A percentile compares a stretch with the other conserved stretches of the same genome.
Evolutionary conservation across 169 alveolate genomes (phyloP).

Genomic region (Neospora caninum): DNA sequence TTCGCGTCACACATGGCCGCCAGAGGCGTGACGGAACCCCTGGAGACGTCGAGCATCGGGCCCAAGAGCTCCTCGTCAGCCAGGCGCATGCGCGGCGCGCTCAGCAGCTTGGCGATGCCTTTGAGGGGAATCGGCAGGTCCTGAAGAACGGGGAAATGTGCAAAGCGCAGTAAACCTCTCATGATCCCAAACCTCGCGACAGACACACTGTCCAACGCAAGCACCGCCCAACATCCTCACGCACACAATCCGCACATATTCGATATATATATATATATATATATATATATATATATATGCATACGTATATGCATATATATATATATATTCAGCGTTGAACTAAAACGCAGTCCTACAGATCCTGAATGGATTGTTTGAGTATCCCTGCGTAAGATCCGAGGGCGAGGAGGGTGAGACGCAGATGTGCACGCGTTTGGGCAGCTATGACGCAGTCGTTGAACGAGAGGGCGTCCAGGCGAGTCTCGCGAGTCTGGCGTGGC

Average conservation of each 20-base stretch:
- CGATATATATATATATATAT: background rate
- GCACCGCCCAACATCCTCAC: no score
- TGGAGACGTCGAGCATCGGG: constrained; percentile 73
- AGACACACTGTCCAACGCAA: no score
- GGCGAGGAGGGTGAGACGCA: no score
- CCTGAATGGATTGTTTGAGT: no score
- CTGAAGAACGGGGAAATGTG: constrained; percentile 5
- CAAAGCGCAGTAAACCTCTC: background rate
- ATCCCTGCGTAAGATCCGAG: no score
- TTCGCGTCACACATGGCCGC: constrained; percentile 79
- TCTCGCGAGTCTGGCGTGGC: background rate
- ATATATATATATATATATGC: background rate
- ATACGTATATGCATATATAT: background rate
- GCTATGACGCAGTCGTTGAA: no score
- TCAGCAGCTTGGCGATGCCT: constrained; percentile 72
- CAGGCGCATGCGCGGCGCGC: constrained; percentile 79
- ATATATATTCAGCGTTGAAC: background rate
- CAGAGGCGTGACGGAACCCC: constrained; percentile 83
- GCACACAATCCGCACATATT: no score
- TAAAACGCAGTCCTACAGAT: background rate
- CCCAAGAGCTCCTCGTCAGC: constrained; percentile 80
- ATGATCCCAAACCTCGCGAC: no score
- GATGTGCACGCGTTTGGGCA: no score
- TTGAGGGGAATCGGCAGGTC: constrained; percentile 74
- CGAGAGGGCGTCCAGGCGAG: no score